Evolutionary conservation across 352 stramenopile genomes (phyloP).

Genomic region (Globisporangium lucens): DNA sequence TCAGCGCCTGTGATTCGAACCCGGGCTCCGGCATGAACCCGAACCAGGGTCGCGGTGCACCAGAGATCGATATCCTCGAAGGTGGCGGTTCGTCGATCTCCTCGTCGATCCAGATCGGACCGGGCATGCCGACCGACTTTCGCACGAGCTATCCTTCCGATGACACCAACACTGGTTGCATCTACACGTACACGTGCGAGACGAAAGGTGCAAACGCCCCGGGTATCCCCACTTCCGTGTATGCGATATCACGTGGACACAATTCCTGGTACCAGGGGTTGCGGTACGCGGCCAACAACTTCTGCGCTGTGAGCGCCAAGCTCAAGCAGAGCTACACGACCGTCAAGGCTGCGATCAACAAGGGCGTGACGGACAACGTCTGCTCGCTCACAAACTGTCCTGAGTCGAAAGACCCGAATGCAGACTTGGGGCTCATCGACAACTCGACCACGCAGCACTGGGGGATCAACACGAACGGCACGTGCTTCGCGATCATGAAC

Average conservation of each 20-base stretch:
- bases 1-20: slow-evolving; percentile 86
- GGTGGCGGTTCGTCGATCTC: slow-evolving; percentile 60
- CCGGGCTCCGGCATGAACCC: slow-evolving; percentile 92
- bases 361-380: slow-evolving; percentile 42
- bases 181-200: slow-evolving; percentile 37
- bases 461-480: slow-evolving; percentile 69
- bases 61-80: slow-evolving; percentile 96
- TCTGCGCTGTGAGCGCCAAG: slow-evolving; percentile 31
- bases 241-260: slow-evolving; percentile 17
- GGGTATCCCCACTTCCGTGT: slow-evolving; percentile 42
- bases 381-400: slow-evolving; percentile 43
- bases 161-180: slow-evolving; percentile 26
- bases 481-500: slow-evolving; percentile 58
- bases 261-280: slow-evolving; percentile 53
- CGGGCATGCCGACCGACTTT: slow-evolving; percentile 26
- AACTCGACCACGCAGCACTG: slow-evolving; percentile 33
- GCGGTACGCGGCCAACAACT: slow-evolving; percentile 55
- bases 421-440: slow-evolving; percentile 52
- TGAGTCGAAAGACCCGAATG: slow-evolving; percentile 45
- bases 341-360: slow-evolving; percentile 35
- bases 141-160: background rate
- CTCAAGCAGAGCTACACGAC: slow-evolving; percentile 40
- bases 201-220: slow-evolving; percentile 51
- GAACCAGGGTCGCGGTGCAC: slow-evolving; percentile 84
- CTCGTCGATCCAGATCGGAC: slow-evolving; percentile 71